Evolutionary conservation across 495 filamentous ascomycete genomes (phyloP).

Genomic region (Xylaria curta): DNA sequence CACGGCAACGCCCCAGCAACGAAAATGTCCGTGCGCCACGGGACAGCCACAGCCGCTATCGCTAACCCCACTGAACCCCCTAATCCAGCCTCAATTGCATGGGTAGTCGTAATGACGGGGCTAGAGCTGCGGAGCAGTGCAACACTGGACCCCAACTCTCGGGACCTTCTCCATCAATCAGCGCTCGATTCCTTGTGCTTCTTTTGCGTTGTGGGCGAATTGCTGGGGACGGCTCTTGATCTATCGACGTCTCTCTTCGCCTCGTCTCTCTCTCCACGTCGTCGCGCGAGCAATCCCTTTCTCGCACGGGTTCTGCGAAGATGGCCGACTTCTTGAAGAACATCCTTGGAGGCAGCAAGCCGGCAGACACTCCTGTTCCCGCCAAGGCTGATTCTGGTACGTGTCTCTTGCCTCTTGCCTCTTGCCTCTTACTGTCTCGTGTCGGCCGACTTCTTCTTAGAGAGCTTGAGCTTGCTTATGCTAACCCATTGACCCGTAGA

Average conservation of each 20-base stretch:
- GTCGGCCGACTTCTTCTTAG: not conserved
- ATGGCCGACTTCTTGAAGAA: conserved; percentile 76
- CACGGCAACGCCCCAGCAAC: conserved; percentile 21
- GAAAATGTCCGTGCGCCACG: not conserved
- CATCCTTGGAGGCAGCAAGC: conserved; percentile 68
- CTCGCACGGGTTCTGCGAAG: conserved; percentile 31
- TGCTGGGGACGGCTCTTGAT: conserved; percentile 22
- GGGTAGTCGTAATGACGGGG: not conserved
- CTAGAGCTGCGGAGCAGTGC: conserved; percentile 17
- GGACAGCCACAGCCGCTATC: not conserved
- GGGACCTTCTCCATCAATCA: conserved; percentile 21
- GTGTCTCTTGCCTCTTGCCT: no score
- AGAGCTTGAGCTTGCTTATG: not conserved
- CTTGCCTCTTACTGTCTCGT: not conserved
- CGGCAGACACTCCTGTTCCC: conserved; percentile 53
- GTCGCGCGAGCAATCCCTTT: conserved; percentile 28
- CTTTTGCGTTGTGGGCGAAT: conserved; percentile 21
- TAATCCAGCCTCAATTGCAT: conserved; percentile 15
- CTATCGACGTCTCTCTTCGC: conserved; percentile 17
- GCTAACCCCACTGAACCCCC: not conserved
- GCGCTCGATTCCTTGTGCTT: conserved; percentile 8
- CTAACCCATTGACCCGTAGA: conserved; percentile 52
- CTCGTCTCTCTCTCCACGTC: conserved; percentile 27
- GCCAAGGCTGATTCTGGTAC: conserved; percentile 66
- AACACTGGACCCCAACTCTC: conserved; percentile 27